Evolutionary conservation across 2,329 filamentous ascomycete species (phyloP).

Genomic region (Nannizziopsis arthrosporioides): DNA sequence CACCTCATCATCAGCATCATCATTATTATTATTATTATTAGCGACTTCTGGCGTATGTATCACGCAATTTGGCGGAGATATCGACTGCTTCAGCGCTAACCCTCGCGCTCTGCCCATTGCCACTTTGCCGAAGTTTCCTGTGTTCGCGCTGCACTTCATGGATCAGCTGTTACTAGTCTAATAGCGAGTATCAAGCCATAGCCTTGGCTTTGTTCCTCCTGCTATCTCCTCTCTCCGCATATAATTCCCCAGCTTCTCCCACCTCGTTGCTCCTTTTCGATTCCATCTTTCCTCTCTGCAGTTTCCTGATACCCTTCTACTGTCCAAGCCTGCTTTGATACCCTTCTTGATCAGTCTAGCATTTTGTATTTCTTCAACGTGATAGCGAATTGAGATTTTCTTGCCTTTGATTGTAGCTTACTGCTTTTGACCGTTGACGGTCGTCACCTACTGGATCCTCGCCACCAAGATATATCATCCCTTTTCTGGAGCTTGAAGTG

Average conservation of each 20-base stretch:
- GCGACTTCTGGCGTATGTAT: background rate
- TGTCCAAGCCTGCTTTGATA: background rate
- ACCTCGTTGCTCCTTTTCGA: background rate
- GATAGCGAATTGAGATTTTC: too few species aligned
- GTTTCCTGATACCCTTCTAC: background rate
- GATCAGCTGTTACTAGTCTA: constrained; percentile 6
- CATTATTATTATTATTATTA: background rate
- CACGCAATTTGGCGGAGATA: constrained; percentile 9
- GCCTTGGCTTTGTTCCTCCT: constrained; percentile 1
- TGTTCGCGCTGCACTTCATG: background rate
- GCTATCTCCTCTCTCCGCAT: constrained; percentile 2
- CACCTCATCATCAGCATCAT: too few species aligned
- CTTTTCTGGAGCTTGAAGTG: background rate
- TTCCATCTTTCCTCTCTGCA: background rate
- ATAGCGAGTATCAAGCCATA: background rate
- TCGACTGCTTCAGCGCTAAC: background rate
- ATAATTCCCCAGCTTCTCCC: background rate
- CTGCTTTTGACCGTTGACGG: background rate
- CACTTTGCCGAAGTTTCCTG: constrained; percentile 4
- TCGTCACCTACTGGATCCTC: background rate
- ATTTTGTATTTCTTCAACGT: too few species aligned
- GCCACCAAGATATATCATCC: background rate
- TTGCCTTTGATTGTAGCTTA: background rate
- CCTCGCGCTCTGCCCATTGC: background rate
- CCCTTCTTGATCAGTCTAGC: too few species aligned